phyloP scores from a whole-genome alignment of 2,329 filamentous ascomycete species.

The Alternaria brassicicola region DNA sequence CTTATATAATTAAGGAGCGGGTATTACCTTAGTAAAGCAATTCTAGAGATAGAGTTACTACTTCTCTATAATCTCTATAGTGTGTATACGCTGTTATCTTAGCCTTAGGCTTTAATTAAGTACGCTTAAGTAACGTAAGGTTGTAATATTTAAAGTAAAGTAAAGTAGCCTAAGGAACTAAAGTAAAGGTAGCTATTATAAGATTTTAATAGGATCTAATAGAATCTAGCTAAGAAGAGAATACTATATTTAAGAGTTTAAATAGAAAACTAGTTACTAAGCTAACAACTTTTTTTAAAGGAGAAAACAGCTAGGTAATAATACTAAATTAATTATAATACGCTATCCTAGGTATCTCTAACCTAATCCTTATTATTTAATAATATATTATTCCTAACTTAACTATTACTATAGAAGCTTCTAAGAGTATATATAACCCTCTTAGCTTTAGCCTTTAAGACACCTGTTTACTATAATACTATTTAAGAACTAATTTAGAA shows the following conservation, averaged over 20 bases:
- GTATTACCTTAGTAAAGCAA: background rate
- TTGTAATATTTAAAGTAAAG: background rate
- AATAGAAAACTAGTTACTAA: background rate
- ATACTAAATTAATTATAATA: constrained; percentile 2
- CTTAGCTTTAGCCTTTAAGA: background rate
- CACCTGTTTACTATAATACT: no score
- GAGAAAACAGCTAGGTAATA: background rate
- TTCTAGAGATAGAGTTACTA: background rate
- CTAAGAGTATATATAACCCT: constrained; percentile 1
- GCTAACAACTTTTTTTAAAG: background rate
- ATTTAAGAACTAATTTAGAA: no score
- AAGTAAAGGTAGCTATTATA: constrained; percentile 7
- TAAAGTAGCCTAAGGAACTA: background rate
- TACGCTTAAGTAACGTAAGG: background rate
- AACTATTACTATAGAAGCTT: background rate
- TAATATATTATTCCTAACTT: background rate
- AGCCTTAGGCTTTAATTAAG: background rate
- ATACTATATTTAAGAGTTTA: background rate
- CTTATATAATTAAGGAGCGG: background rate
- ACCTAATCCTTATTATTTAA: background rate
- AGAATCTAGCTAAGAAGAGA: background rate
- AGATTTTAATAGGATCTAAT: constrained; percentile 4
- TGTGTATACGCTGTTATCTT: background rate
- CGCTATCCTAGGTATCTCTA: background rate
- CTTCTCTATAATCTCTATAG: background rate